Evolutionary conservation across 2,329 filamentous ascomycete genomes (phyloP).

Genomic region (Xylogone sp.): DNA sequence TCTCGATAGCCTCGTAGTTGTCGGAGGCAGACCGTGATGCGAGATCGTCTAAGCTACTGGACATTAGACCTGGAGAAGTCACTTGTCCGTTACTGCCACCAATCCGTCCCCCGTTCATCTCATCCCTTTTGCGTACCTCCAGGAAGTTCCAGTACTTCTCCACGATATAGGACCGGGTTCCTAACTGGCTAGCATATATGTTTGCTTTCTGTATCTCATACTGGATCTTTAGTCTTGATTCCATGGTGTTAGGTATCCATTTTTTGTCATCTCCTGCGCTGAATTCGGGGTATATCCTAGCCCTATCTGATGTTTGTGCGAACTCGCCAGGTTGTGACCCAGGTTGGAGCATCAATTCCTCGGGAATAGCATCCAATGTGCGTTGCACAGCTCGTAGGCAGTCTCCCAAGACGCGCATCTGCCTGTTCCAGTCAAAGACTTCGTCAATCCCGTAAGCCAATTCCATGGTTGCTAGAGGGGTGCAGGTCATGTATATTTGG

Average conservation of each 20-base stretch:
- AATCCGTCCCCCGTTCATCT: constrained; percentile 16
- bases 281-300: constrained; percentile 50
- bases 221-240: constrained; percentile 55
- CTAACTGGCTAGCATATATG: constrained; percentile 77
- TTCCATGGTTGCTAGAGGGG: constrained; percentile 73
- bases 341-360: constrained; percentile 57
- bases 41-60: constrained; percentile 21
- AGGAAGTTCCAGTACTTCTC: constrained; percentile 80
- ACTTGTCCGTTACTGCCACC: constrained; percentile 4
- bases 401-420: constrained; percentile 68
- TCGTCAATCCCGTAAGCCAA: constrained; percentile 76
- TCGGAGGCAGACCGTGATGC: constrained; percentile 33
- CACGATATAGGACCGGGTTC: constrained; percentile 78
- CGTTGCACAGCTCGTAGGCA: constrained; percentile 68
- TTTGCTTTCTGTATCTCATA: constrained; percentile 92
- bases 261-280: constrained; percentile 29
- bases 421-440: constrained; percentile 72
- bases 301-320: constrained; percentile 38
- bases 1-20: constrained; percentile 36
- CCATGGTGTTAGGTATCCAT: constrained; percentile 6
- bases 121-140: constrained; percentile 56
- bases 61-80: constrained; percentile 20
- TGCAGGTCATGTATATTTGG: constrained; percentile 77
- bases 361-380: constrained; percentile 63
- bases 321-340: constrained; percentile 34